Conservation (phyloP, 176 grass and related monocot genomes). For the Ensete glaucum region DNA sequence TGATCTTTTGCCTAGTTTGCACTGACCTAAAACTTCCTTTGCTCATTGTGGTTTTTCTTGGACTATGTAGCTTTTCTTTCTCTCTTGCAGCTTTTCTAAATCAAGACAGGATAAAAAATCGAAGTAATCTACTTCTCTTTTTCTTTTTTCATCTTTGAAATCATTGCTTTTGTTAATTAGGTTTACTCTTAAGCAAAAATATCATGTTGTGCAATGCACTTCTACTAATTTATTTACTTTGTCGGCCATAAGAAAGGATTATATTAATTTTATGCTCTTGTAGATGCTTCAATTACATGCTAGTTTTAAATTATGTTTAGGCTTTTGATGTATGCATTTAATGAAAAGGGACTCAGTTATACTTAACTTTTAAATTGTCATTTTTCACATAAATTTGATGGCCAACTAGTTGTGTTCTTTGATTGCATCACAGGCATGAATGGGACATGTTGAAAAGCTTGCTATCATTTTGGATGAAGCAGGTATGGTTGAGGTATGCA, state of each 20-base stretch:
- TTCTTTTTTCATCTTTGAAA: not conserved
- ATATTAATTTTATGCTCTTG: too few relatives aligned
- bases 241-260: too few relatives aligned
- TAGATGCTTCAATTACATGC: not conserved
- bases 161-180: not conserved
- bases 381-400: conserved; percentile 20
- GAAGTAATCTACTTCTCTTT: not conserved
- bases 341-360: not conserved
- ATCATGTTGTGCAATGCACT: not conserved
- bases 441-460: conserved; percentile 73
- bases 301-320: not conserved
- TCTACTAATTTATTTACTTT: not conserved
- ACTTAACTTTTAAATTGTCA: not conserved
- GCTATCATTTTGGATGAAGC: conserved; percentile 70
- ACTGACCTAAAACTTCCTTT: too few relatives aligned
- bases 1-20: too few relatives aligned
- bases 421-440: conserved; percentile 58
- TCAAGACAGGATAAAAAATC: not conserved
- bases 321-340: not conserved
- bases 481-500: conserved; percentile 76
- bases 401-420: conserved; percentile 17
- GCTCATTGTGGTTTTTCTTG: not conserved
- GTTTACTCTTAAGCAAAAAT: not conserved
- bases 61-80: not conserved
- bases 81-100: not conserved